Evolutionary conservation across 352 stramenopile genomes (phyloP).

Genomic region (Peronospora belbahrii): DNA sequence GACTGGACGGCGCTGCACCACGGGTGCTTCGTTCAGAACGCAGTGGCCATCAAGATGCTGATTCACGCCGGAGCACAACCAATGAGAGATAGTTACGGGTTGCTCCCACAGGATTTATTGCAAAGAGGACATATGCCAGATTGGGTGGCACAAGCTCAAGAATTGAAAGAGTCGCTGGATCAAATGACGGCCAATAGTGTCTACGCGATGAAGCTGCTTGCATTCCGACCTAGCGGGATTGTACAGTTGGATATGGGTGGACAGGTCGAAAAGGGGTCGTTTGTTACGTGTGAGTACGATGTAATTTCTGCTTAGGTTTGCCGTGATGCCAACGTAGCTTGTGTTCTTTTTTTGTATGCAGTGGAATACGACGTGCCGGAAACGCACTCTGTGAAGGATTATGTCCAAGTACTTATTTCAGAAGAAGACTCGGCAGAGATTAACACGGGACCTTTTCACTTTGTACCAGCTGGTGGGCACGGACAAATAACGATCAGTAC

Average conservation of each 20-base stretch:
- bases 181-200: conserved; percentile 49
- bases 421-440: conserved; percentile 64
- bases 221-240: conserved; percentile 75
- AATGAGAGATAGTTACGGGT: conserved; percentile 60
- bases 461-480: conserved; percentile 49
- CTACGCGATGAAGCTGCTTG: conserved; percentile 69
- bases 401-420: conserved; percentile 79
- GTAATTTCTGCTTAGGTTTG: background rate
- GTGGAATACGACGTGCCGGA: conserved; percentile 77
- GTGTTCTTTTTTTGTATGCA: conserved; percentile 16
- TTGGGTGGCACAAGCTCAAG: conserved; percentile 56
- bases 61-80: conserved; percentile 59
- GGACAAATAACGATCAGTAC: conserved; percentile 76
- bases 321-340: background rate
- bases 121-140: conserved; percentile 60
- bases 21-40: conserved; percentile 71
- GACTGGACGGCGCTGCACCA: conserved; percentile 78
- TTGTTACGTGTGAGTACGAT: conserved; percentile 57
- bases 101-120: conserved; percentile 75
- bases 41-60: conserved; percentile 64
- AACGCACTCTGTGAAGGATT: conserved; percentile 78
- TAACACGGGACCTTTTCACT: conserved; percentile 71
- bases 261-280: conserved; percentile 77
- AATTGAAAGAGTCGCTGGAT: conserved; percentile 67
- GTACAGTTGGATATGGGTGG: conserved; percentile 76